These are phyloP conservation scores for Tremella mesenterica DNA, from an alignment of 768 basidiomycete genomes.

Conservation along the genomic window DNA sequence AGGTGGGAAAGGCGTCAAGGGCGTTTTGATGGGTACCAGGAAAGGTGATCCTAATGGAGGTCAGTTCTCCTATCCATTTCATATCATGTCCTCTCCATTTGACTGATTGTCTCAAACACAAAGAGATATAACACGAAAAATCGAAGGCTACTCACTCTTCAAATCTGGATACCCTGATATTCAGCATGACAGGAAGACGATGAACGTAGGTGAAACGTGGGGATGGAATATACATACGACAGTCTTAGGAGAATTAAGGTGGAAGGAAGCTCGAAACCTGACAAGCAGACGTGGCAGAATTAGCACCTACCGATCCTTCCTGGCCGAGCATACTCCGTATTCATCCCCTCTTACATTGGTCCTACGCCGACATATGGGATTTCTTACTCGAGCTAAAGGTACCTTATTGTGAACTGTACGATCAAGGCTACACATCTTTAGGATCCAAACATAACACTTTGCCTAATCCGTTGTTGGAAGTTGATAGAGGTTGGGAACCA, in stretches of 20 bases:
- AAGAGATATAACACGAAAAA: too few relatives aligned
- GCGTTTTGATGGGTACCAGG: slow-evolving; percentile 82
- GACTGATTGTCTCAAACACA: not conserved
- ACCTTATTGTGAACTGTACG: slow-evolving; percentile 82
- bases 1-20: slow-evolving; percentile 52
- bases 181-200: too few relatives aligned
- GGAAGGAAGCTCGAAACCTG: too few relatives aligned
- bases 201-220: too few relatives aligned
- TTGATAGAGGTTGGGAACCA: slow-evolving; percentile 23
- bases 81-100: not conserved
- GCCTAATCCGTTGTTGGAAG: slow-evolving; percentile 63
- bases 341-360: slow-evolving; percentile 95
- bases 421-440: slow-evolving; percentile 94
- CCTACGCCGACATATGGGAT: slow-evolving; percentile 78
- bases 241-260: too few relatives aligned
- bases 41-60: slow-evolving; percentile 89
- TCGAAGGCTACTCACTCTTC: too few relatives aligned
- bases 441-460: slow-evolving; percentile 92
- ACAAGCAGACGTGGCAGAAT: slow-evolving; percentile 18
- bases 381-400: slow-evolving; percentile 68
- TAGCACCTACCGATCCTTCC: slow-evolving; percentile 64
- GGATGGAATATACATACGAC: too few relatives aligned
- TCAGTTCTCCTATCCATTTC: slow-evolving; percentile 45
- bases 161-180: too few relatives aligned
- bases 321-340: slow-evolving; percentile 88